Evolutionary conservation across 345 rosid genomes (phyloP), one percentile per base, ranked within the genome.

Genomic region (Citropsis articulata): DNA sequence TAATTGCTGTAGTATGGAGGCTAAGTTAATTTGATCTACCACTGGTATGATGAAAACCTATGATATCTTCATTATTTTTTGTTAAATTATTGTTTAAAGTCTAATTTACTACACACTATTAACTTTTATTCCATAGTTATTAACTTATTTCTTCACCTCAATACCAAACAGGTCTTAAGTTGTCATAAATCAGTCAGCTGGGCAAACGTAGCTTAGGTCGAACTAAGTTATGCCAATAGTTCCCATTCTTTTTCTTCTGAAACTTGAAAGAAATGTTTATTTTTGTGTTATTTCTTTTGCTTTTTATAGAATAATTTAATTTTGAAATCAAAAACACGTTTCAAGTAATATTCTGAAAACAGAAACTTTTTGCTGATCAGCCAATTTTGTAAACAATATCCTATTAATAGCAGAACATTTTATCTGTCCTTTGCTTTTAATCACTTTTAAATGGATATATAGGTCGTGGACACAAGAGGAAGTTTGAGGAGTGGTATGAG

Each of bases 401-500:
- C 66, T 50, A 9, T 50, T 13, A 22, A 31, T n/a, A n/a, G 9
- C 69, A 7, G 42, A 25, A 38, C 21, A 67, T 45, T 38, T 68
- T 19, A 71, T 59, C 50, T 66, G 21, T 36, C 75, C 42, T 73
- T 27, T 77, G 24, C n/a, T 36, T 71, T 66, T 78, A 7, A 45
- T 68, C 71, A 63, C 70, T 68, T 36, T 72, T 16, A 64, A 33
- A 69, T 85, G 79, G 67, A 69, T 84, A 2, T 65, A 55, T 75
- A 95, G 99, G 90, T 95, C 69, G 81, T 73, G 81, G 91, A 87
- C 79, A 79, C 84, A 7, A 80, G 83, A 75, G 78, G 76, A 77
- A 86, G 81, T 73, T 70, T 85, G 64, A 76, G 77, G 25, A 56
- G 60, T 75, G 86, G 91, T 77, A 79, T 77, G 55, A 87, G 82